Evolutionary conservation across 208 protist species (phyloP), one percentile per base, ranked within the genome.

Genomic region (Trypanosoma avium): DNA sequence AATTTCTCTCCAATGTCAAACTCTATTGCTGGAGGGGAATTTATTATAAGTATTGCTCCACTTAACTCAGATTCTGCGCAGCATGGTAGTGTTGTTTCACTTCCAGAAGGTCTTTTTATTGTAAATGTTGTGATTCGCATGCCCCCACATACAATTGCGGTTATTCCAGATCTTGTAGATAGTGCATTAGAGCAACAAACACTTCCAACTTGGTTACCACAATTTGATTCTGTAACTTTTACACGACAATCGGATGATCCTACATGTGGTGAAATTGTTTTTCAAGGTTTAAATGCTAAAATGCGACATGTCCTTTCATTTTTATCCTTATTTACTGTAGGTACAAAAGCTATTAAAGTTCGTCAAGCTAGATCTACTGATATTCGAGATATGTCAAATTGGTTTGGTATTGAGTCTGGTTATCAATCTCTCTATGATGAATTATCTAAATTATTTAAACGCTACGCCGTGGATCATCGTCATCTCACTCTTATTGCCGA

Each of bases 401-500:
- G 71, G 21, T 78, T 92, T 42, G 93, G 93, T 30, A 73, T 97
- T 9, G 90, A 97, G 77, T 87, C 83, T 35, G 93, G 71, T 19
- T 92, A 94, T 67, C 56, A 61, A 30, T 33, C 80, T 0, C 83
- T 97, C 48, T 84, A 89, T 24, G 85, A 93, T 45, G 93, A 97
- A 75, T 79, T 97, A 7, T 61, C 77, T 22, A 90, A 90, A 73
- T 75, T 97, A 7, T 97, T 97, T 73, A 67, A 76, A 27, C 85
- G 88, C 21, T 96, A 97, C 68, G 69, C 82, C 4, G 93, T 97
- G 17, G 85, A 97, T 64, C 82, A 86, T 59, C 85, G 90, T 52
- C 90, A 95, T 61, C 77, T 95, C 26, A 86, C 82, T 0, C 83
- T 97, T 32, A 93, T 97, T 62, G 84, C 93, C 38, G 93, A 97